Conservation (phyloP, 2,329 filamentous ascomycete genomes). For the Colletotrichum noveboracense region DNA sequence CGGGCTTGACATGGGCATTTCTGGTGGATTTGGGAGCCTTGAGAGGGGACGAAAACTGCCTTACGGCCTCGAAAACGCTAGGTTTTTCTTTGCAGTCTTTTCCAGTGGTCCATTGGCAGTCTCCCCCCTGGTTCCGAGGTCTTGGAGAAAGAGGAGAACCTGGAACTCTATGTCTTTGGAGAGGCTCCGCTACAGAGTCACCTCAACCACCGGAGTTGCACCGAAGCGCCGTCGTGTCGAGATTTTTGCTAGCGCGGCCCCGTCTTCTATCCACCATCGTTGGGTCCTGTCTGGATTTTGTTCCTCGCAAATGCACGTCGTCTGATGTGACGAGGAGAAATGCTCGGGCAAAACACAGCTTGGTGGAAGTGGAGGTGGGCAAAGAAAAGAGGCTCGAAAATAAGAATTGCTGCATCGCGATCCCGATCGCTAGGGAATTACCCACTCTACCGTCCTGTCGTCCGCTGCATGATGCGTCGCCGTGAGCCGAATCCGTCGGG, state of each 20-base stretch:
- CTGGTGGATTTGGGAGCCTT: background rate
- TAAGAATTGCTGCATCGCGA: background rate
- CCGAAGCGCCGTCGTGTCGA: slow-evolving; percentile 3
- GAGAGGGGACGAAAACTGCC: background rate
- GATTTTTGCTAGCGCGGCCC: background rate
- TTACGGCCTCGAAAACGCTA: background rate
- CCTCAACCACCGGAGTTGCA: slow-evolving; percentile 10
- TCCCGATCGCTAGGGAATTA: background rate
- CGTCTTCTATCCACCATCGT: slow-evolving; percentile 4
- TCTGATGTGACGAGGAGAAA: background rate
- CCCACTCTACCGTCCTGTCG: background rate
- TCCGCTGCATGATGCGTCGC: background rate
- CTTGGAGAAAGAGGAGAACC: slow-evolving; percentile 14
- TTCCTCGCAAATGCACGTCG: background rate
- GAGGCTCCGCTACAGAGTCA: background rate
- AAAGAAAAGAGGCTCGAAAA: background rate
- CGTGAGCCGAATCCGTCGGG: background rate
- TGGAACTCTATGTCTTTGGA: background rate
- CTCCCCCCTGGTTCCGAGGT: background rate
- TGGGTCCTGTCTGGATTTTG: background rate
- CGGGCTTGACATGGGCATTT: background rate
- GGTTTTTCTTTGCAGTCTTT: background rate
- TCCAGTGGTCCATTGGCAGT: background rate
- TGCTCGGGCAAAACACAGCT: background rate
- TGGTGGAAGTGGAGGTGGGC: background rate